These are phyloP conservation scores for Flaveria brownii DNA, from an alignment of 129 eudicot genomes.

Conservation along the genomic window DNA sequence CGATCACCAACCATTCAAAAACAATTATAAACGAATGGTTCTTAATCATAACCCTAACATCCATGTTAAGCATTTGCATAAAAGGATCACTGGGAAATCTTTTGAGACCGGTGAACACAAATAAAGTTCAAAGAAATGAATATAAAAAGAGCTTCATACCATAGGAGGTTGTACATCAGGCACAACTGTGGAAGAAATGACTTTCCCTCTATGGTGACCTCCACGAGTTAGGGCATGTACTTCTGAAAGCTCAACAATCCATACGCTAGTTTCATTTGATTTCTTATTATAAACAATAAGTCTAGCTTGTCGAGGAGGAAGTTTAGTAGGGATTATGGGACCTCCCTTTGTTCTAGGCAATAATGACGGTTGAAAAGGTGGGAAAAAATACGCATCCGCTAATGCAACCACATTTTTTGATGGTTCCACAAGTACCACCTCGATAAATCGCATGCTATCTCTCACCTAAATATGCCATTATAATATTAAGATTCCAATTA, in stretches of 20 bases:
- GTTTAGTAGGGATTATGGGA: slow-evolving; percentile 58
- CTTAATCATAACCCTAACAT: background rate
- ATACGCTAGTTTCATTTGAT: slow-evolving; percentile 66
- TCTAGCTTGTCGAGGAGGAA: slow-evolving; percentile 66
- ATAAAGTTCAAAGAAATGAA: background rate
- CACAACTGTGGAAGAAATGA: slow-evolving; percentile 61
- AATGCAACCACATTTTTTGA: slow-evolving; percentile 53
- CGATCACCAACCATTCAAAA: background rate
- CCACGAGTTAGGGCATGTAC: slow-evolving; percentile 68
- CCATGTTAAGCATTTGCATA: background rate
- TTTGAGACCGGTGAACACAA: background rate
- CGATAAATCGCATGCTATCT: slow-evolving; percentile 67
- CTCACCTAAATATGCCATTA: slow-evolving; percentile 38
- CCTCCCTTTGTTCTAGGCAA: slow-evolving; percentile 65
- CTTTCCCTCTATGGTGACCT: slow-evolving; percentile 70
- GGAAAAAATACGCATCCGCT: slow-evolving; percentile 64
- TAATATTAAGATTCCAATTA: background rate
- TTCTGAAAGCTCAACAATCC: slow-evolving; percentile 66
- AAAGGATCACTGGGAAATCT: background rate
- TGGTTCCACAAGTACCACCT: slow-evolving; percentile 61
- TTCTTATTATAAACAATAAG: slow-evolving; percentile 59
- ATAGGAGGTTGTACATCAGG: slow-evolving; percentile 72
- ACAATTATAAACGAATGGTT: background rate
- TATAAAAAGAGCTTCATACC: slow-evolving; percentile 39
- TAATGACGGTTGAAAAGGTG: slow-evolving; percentile 64